Conservation (phyloP, 2,329 filamentous ascomycete genomes). For the Verticillium nubilum region DNA sequence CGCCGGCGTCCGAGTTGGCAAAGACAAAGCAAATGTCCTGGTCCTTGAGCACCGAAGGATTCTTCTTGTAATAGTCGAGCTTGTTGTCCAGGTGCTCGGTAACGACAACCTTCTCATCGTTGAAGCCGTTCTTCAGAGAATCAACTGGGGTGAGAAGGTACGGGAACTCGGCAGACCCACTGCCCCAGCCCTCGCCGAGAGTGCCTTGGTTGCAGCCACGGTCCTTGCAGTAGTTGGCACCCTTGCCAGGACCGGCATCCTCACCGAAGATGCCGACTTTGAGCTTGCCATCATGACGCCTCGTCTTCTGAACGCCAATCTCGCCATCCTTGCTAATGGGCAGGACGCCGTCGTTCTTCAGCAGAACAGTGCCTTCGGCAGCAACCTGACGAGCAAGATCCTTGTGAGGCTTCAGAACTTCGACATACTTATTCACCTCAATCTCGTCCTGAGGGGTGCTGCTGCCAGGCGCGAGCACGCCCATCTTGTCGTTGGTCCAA, state of each 20-base stretch:
- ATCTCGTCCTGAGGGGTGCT: constrained; percentile 26
- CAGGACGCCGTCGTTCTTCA: constrained; percentile 58
- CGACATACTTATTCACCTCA: constrained; percentile 64
- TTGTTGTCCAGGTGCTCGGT: constrained; percentile 59
- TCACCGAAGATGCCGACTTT: constrained; percentile 48
- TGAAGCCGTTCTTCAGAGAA: constrained; percentile 47
- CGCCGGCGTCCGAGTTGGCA: constrained; percentile 68
- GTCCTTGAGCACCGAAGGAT: constrained; percentile 16
- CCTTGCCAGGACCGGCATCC: constrained; percentile 43
- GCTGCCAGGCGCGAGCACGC: constrained; percentile 49
- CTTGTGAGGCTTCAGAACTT: constrained; percentile 51
- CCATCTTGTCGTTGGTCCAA: constrained; percentile 57
- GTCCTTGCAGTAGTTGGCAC: constrained; percentile 62
- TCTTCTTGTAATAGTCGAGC: constrained; percentile 43
- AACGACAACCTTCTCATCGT: constrained; percentile 35
- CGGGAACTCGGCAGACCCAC: constrained; percentile 61
- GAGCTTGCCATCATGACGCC: constrained; percentile 29
- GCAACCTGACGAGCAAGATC: constrained; percentile 46
- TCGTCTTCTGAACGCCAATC: constrained; percentile 10
- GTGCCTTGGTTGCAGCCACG: constrained; percentile 65
- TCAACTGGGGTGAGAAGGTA: constrained; percentile 63
- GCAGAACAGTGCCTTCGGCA: constrained; percentile 50
- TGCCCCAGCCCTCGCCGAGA: constrained; percentile 70
- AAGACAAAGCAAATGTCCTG: constrained; percentile 55
- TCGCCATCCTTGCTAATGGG: constrained; percentile 32